Percentiles rank a stretch among this genome's conserved stretches.
Conservation (phyloP, 2,329 filamentous ascomycete species). For the Ophiocordyceps unilateralis region DNA sequence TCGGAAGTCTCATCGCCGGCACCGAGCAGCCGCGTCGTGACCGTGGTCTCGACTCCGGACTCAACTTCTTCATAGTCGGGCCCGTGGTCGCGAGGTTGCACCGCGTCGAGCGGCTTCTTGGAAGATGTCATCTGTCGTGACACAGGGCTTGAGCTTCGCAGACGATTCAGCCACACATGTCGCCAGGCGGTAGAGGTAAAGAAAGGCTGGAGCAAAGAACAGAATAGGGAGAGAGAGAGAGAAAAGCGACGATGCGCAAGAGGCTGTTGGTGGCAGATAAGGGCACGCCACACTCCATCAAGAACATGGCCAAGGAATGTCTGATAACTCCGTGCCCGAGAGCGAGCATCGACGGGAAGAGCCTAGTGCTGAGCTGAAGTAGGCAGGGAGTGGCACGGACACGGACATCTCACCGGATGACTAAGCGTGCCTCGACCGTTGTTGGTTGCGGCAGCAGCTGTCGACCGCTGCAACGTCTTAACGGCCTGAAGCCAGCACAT, state of each 20-base stretch:
- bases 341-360: not conserved
- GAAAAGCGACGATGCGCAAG: not conserved
- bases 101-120: too few relatives aligned
- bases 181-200: not conserved
- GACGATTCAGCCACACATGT: not conserved
- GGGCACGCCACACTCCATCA: not conserved
- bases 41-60: not conserved
- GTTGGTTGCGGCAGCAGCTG: too few relatives aligned
- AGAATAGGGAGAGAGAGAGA: not conserved
- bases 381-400: not conserved
- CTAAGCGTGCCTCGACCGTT: too few relatives aligned
- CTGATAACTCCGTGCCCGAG: not conserved
- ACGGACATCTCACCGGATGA: not conserved
- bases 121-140: not conserved
- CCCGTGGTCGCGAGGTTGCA: not conserved
- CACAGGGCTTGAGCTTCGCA: not conserved
- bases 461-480: not conserved
- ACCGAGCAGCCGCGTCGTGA: constrained; percentile 3
- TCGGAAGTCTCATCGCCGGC: not conserved
- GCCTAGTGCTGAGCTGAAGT: not conserved
- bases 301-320: not conserved
- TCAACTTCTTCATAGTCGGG: not conserved
- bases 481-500: not conserved
- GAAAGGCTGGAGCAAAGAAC: too few relatives aligned
- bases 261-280: not conserved